Percentiles rank a stretch among this genome's conserved stretches.
Evolutionary conservation across 2,329 filamentous ascomycete species (phyloP).

Genomic region (Colletotrichum lentis): DNA sequence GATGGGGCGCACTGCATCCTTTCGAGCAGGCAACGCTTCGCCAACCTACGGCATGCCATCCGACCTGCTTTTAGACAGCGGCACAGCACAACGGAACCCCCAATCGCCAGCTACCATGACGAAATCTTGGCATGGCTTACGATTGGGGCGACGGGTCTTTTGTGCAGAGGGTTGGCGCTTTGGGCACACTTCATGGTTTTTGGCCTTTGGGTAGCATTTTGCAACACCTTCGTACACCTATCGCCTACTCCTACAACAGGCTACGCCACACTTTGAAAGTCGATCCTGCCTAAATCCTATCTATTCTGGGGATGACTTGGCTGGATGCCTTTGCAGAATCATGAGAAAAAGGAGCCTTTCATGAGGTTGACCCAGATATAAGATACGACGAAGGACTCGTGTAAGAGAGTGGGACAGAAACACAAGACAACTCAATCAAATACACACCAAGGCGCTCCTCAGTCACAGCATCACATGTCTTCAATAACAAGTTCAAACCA

Average conservation of each 20-base stretch:
- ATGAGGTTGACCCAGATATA: background rate
- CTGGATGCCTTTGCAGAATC: background rate
- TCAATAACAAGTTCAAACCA: background rate
- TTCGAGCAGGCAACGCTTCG: too few relatives aligned
- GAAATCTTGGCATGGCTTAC: background rate
- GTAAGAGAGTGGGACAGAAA: background rate
- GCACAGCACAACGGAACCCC: background rate
- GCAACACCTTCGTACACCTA: too few relatives aligned
- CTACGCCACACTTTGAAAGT: background rate
- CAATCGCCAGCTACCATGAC: background rate
- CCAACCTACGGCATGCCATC: too few relatives aligned
- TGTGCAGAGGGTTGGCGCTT: background rate
- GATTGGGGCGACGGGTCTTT: background rate
- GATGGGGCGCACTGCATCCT: background rate
- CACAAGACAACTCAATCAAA: too few relatives aligned
- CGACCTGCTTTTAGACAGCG: background rate
- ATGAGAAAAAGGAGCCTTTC: background rate
- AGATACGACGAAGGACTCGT: background rate
- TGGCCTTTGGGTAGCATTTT: background rate
- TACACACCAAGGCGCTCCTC: too few relatives aligned
- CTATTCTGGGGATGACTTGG: background rate
- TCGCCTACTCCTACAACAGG: too few relatives aligned
- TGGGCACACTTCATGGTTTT: background rate
- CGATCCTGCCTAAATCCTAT: background rate
- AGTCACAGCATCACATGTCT: background rate